Conservation (phyloP, 345 rosid species). For the Eucalyptus cloeziana region DNA sequence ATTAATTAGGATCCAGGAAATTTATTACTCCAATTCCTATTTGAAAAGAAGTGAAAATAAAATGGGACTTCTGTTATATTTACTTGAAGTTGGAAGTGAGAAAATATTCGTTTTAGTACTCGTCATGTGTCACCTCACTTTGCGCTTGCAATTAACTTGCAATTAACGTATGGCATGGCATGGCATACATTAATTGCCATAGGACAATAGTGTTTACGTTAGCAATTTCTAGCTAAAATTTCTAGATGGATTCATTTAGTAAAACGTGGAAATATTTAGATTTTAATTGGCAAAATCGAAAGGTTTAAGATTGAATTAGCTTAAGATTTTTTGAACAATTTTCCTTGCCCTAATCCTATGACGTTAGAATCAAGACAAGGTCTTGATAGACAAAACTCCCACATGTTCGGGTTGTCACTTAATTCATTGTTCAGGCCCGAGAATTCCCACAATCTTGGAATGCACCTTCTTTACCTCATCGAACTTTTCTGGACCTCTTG, state of each 20-base stretch:
- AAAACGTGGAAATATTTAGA: fast-evolving
- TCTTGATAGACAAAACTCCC: fast-evolving
- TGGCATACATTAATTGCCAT: fast-evolving
- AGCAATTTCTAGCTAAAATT: fast-evolving
- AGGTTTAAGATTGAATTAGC: fast-evolving
- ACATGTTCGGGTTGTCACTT: neutral
- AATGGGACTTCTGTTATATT: fast-evolving
- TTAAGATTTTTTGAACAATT: no score
- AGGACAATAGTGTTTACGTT: fast-evolving
- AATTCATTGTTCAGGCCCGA: fast-evolving
- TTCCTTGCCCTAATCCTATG: no score
- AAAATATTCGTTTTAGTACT: fast-evolving
- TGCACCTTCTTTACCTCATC: neutral
- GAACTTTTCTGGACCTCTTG: neutral
- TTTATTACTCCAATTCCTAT: neutral
- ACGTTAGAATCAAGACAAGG: neutral
- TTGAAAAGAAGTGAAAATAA: neutral
- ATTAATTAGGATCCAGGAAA: neutral
- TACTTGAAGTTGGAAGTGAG: neutral
- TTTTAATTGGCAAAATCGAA: fast-evolving
- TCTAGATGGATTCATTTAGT: fast-evolving
- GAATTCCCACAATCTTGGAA: neutral
- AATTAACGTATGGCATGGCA: no score
- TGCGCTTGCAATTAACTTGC: neutral
- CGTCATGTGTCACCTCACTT: neutral